Percentiles rank a stretch among this genome's conserved stretches.
Conservation (phyloP, 257 asterid genomes). For the Fraxinus anomala region DNA sequence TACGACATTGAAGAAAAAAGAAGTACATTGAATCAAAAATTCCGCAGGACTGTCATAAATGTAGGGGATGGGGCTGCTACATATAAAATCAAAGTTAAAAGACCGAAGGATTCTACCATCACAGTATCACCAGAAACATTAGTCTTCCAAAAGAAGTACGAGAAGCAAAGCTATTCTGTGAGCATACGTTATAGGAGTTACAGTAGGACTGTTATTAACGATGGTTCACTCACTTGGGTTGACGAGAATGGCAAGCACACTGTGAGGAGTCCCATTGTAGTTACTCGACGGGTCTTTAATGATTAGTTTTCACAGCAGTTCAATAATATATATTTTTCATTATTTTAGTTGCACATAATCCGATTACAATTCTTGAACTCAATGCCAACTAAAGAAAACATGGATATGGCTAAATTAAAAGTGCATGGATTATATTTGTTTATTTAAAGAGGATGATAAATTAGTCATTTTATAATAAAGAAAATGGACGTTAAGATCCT, state of each 20-base stretch:
- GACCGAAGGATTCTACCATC: constrained; percentile 21
- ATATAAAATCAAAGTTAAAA: constrained; percentile 23
- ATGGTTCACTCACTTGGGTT: constrained; percentile 53
- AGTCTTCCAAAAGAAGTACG: constrained; percentile 30
- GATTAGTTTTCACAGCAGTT: not conserved
- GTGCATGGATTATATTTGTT: no score
- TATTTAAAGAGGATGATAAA: no score
- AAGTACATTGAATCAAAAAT: not conserved
- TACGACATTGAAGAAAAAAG: constrained; percentile 15
- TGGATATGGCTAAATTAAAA: not conserved
- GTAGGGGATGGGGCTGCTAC: constrained; percentile 35
- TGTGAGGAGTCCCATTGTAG: constrained; percentile 54
- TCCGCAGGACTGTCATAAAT: constrained; percentile 34
- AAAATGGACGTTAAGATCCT: no score
- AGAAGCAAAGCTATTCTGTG: constrained; percentile 34
- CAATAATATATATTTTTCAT: no score
- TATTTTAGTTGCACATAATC: no score
- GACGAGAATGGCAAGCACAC: constrained; percentile 38
- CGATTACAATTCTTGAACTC: no score
- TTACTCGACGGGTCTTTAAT: constrained; percentile 22
- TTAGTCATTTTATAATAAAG: no score
- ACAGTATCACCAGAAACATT: constrained; percentile 30
- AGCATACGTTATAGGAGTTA: constrained; percentile 27
- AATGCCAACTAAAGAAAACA: no score
- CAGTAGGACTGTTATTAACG: not conserved